Evolutionary conservation across 2,329 filamentous ascomycete species (phyloP).

Genomic region (Phoma sp.): DNA sequence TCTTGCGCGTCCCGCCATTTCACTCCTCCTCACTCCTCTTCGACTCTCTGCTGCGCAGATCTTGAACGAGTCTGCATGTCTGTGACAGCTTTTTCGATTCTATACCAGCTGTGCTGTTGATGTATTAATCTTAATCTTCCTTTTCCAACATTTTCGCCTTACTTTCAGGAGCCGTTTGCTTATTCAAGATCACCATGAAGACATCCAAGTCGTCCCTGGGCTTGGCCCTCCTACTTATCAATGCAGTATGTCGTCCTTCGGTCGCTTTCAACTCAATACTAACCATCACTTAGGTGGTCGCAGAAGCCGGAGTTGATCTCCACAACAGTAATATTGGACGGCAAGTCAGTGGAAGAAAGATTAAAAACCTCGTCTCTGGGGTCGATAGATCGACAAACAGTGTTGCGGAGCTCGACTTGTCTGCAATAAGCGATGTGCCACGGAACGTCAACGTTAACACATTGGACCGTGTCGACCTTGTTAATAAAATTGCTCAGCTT

Average conservation of each 20-base stretch:
- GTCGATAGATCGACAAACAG: conserved; percentile 23
- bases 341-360: conserved; percentile 31
- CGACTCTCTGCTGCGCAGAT: conserved; percentile 46
- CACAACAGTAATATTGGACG: conserved; percentile 28
- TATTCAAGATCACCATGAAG: conserved; percentile 33
- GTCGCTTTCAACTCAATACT: neutral
- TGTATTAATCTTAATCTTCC: conserved; percentile 39
- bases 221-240: conserved; percentile 37
- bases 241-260: conserved; percentile 33
- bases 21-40: conserved; percentile 30
- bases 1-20: conserved; percentile 18
- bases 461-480: conserved; percentile 18
- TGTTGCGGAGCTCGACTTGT: conserved; percentile 22
- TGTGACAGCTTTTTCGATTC: conserved; percentile 34
- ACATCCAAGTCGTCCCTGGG: conserved; percentile 34
- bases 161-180: neutral
- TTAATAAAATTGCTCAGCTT: conserved; percentile 24
- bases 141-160: conserved; percentile 1
- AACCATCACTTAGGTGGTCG: conserved; percentile 26
- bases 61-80: conserved; percentile 44
- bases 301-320: conserved; percentile 36
- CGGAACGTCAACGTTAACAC: conserved; percentile 16
- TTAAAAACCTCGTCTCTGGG: conserved; percentile 35
- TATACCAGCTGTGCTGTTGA: conserved; percentile 46
- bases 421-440: conserved; percentile 12